Evolutionary conservation across 1,284 basidiomycete species (phyloP).

Genomic region (Apiotrichum gamsii): DNA sequence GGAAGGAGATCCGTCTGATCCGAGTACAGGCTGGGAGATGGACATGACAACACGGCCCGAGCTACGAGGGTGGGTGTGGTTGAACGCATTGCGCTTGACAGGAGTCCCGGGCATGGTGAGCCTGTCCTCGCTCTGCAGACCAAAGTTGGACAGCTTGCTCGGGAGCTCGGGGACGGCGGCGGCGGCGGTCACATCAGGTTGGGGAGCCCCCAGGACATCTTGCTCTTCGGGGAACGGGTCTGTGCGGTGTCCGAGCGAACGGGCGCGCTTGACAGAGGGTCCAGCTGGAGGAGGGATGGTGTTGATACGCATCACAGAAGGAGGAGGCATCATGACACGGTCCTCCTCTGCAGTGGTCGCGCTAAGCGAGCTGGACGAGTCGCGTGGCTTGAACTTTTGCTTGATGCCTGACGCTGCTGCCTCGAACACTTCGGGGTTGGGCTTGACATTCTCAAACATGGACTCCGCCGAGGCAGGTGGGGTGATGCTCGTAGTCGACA

Average conservation of each 20-base stretch:
- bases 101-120: conserved; percentile 47
- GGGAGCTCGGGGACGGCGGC: too few relatives aligned
- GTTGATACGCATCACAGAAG: conserved; percentile 17
- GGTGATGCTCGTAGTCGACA: conserved; percentile 24
- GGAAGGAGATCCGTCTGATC: conserved; percentile 1
- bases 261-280: conserved; percentile 11
- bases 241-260: conserved; percentile 12
- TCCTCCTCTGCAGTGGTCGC: conserved; percentile 13
- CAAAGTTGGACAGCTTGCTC: conserved; percentile 18
- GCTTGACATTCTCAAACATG: conserved; percentile 47
- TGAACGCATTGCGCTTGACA: conserved; percentile 44
- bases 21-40: conserved; percentile 12
- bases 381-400: conserved; percentile 46
- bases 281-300: conserved; percentile 4
- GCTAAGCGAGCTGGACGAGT: conserved; percentile 40
- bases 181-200: too few relatives aligned
- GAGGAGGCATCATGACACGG: conserved; percentile 10
- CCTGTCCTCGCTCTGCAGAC: conserved; percentile 27
- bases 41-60: conserved; percentile 13
- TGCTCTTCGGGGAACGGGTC: too few relatives aligned
- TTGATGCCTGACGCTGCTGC: conserved; percentile 31
- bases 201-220: too few relatives aligned
- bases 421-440: conserved; percentile 46
- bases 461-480: conserved; percentile 37
- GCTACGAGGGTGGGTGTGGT: conserved; percentile 12